phyloP scores from a whole-genome alignment of 441 rosid genomes.

The Adansonia grandidieri region DNA sequence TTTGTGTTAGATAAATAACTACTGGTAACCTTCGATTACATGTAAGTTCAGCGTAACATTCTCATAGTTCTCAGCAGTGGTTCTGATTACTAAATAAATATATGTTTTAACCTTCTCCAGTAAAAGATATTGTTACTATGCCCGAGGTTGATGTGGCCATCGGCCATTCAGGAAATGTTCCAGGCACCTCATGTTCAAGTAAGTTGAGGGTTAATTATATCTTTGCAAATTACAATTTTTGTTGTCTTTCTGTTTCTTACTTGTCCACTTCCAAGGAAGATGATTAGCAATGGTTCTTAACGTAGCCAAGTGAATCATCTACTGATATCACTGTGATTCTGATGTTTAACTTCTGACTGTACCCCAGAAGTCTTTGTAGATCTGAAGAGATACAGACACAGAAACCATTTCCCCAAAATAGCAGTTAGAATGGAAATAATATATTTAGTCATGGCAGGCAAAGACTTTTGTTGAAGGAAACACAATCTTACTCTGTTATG shows the following conservation, averaged over 20 bases:
- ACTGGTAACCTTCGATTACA: not conserved
- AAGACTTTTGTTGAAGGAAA: not conserved
- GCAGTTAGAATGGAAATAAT: not conserved
- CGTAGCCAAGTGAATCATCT: not conserved
- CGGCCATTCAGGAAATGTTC: conserved; percentile 69
- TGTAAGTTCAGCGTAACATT: not conserved
- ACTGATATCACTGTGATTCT: not conserved
- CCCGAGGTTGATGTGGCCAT: conserved; percentile 85
- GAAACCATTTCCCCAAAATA: not conserved
- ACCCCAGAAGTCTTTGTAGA: not conserved
- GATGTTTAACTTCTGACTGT: not conserved
- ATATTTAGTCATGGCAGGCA: not conserved
- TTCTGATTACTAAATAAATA: conserved; percentile 19
- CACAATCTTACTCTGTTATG: not conserved
- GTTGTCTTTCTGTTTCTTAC: not conserved
- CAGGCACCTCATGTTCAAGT: conserved; percentile 98
- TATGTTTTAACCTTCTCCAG: conserved; percentile 38
- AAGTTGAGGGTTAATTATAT: conserved; percentile 35
- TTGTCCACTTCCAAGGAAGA: not conserved
- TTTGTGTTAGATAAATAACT: not conserved
- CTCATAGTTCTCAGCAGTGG: not conserved
- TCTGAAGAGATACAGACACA: not conserved
- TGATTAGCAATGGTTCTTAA: not conserved
- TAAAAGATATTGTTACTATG: conserved; percentile 67
- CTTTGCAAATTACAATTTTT: not conserved